Conservation (phyloP, 2,329 filamentous ascomycete genomes). For the Rugonectria rugulosa region DNA sequence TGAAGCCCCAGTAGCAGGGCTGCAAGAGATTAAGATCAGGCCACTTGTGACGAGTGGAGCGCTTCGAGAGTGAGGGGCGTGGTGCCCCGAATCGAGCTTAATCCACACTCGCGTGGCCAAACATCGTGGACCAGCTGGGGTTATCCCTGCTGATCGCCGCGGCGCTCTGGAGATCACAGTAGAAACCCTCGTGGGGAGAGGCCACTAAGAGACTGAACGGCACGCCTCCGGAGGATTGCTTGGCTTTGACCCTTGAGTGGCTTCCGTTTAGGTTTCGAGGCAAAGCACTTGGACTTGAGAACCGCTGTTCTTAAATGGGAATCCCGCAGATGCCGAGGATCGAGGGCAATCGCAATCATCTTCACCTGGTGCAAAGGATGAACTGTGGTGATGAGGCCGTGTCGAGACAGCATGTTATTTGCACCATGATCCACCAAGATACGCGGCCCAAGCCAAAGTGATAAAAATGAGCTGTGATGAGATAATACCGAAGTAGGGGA, state of each 20-base stretch:
- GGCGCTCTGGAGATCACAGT: constrained; percentile 40
- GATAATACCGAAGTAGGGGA: neutral
- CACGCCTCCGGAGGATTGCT: constrained; percentile 24
- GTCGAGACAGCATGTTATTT: neutral
- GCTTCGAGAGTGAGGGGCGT: constrained; percentile 13
- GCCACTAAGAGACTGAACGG: constrained; percentile 23
- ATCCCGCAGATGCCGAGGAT: neutral
- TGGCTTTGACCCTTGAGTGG: constrained; percentile 8
- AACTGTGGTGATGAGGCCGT: neutral
- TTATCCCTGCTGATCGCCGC: constrained; percentile 41
- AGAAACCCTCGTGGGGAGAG: constrained; percentile 38
- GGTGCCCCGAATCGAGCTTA: constrained; percentile 34
- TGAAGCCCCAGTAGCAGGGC: constrained; percentile 23
- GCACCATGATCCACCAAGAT: neutral
- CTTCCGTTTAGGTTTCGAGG: constrained; percentile 5
- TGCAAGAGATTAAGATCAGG: constrained; percentile 41
- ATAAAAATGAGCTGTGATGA: neutral
- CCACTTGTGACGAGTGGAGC: constrained; percentile 37
- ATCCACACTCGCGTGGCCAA: constrained; percentile 43
- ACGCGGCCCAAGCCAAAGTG: neutral
- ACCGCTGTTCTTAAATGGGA: neutral
- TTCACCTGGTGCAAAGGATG: no score
- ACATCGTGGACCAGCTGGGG: constrained; percentile 32
- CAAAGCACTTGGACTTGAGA: neutral
- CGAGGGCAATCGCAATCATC: neutral